Evolutionary conservation across 148 eudicot species (phyloP), one percentile per base, ranked within the genome.

Genomic region (Rhododendron molle): DNA sequence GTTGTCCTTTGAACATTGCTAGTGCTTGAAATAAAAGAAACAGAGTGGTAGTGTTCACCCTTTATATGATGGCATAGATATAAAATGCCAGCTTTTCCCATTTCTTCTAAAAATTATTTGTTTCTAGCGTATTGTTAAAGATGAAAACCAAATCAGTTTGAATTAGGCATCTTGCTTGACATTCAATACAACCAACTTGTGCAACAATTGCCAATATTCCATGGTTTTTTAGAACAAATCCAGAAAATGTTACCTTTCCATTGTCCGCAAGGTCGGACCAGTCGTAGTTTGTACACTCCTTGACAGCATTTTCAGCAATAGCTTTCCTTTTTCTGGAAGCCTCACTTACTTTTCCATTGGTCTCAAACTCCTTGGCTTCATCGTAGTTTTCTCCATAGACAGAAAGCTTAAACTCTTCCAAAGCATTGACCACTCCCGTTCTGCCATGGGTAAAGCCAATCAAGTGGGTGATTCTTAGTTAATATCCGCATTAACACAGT

Each of bases 221-320:
- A 32, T 32, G 32, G 9, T 38, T 30, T 32, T 71, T 32, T 13
- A 32, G 76, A 71, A 81, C 23, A 43, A 81, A 81, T 34, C 79
- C 81, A 62, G 65, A 86, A 81, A 71, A 16, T 28, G 54, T 82
- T 81, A 96, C 99, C 98, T 91, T 92, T 86, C 98, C 99, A 82
- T 86, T 90, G 62, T 97, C 98, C 28, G 98, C 98, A 85, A 97
- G 98, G 85, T 95, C 92, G 46, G 91, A 79, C 99, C 99, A 97
- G 85, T 97, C 91, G 81, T 93, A 95, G 38, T 92, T 91, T 58
- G 91, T 91, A 81, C 84, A 87, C 87, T 90, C 94, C 85, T 91
- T 89, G 8, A 81, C 88, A 36, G 98, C 95, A 85, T 88, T 89
- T 7, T 95, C 98, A 87, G 95, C 85, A 71, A 86, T 83, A 54